phyloP scores from a whole-genome alignment of 1,284 basidiomycete genomes.

The Ganoderma leucocontextum region DNA sequence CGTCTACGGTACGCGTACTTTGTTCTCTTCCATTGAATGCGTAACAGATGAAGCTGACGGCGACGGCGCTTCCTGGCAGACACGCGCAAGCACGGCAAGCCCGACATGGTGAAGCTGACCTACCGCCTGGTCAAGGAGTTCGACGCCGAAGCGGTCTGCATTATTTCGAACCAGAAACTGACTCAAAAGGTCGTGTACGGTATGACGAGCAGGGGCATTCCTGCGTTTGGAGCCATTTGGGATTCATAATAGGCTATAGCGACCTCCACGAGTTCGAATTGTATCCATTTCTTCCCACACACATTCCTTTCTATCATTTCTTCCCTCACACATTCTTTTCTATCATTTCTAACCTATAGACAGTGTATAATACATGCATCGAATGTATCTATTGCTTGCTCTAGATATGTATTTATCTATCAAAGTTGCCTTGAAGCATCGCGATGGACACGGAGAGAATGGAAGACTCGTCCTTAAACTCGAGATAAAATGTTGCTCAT shows the following conservation, averaged over 20 bases:
- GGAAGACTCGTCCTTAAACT: background rate
- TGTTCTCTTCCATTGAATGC: conserved; percentile 21
- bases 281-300: background rate
- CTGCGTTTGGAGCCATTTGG: conserved; percentile 69
- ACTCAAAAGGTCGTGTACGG: conserved; percentile 70
- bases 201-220: conserved; percentile 65
- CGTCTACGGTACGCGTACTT: conserved; percentile 54
- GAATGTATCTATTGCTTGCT: conserved; percentile 4
- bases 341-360: background rate
- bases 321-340: background rate
- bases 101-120: conserved; percentile 69
- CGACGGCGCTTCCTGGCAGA: conserved; percentile 43
- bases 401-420: background rate
- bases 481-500: background rate
- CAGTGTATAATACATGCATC: background rate
- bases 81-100: conserved; percentile 65
- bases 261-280: background rate
- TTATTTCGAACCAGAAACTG: conserved; percentile 68
- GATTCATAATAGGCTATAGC: conserved; percentile 51
- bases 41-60: conserved; percentile 7
- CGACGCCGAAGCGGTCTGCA: conserved; percentile 66
- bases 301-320: background rate
- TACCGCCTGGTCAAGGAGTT: conserved; percentile 65
- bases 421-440: background rate
- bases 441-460: background rate